Base-by-base conservation (phyloP, 805 yeast genomes). In the Metschnikowia gelsemii region DNA sequence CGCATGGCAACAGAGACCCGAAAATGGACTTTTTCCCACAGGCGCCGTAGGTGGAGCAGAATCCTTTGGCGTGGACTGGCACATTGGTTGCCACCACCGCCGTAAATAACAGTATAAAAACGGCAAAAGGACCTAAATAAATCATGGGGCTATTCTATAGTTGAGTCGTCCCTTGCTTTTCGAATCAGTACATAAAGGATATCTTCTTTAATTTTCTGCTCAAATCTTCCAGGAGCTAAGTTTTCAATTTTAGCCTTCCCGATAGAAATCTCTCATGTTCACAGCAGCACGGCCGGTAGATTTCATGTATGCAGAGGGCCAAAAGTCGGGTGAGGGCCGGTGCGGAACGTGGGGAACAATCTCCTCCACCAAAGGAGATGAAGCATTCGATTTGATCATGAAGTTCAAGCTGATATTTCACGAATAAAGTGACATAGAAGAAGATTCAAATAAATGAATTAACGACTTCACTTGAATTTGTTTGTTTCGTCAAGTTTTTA, bases 11-110 rank as follows among this genome's bases (percentile, higher is more conserved):
- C 29, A 78, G 80, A 5, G 78, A 63, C 0, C 96, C 97, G 62
- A 90, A 89, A 5, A 84, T 59, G 3, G 88, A 74, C 51, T 76
- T 79, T 61, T 85, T 84, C 6, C 97, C 98, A 59, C 98, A 88
- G 38, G 57, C 65, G 21, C 73, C 82, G 52, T 75, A 78, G 64
- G 78, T 71, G 4, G 82, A 75, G 55, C 85, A 80, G 35, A 63
- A 60, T 3, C 80, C 81, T 4, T 59, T 56, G 19, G 56, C 38
- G 17, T 33, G 22, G 18, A 32, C 25, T 5, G 40, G 41, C 27
- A 13, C 5, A 3, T 40, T 36, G 18, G 27, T 23, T 13, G n/a
- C 19, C 1, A 26, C 26, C 1, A 26, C 26, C 6, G 28, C 35
- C 7, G 35, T 12, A 9, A 23, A 16, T 25, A 37, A 8, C 35